Base-by-base conservation (phyloP, 2,329 filamentous ascomycete species). In the Exophiala phaeomuriformis region DNA sequence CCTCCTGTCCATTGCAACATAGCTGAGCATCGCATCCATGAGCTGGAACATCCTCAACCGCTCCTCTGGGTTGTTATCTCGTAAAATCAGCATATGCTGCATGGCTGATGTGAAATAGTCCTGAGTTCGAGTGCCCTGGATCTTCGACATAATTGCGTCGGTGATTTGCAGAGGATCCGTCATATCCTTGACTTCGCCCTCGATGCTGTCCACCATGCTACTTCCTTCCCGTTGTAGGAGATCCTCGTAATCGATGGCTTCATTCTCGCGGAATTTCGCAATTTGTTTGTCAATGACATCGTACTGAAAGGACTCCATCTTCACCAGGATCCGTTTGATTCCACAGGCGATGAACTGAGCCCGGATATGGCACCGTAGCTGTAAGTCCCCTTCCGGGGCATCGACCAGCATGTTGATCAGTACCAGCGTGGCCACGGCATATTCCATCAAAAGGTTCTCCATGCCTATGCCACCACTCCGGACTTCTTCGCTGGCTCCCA, bases 371-470 rank as follows among this genome's bases (percentile, higher is more conserved):
- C 94, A 88, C 67, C 93, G 83, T 60, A 97, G 75, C 71, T 95
- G 88, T 61, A 98, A 75, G 66, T 98, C 93, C 64, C 82, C 81
- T 66, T 94, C 87, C 0, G 90, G 86, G 2, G 90, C 88, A 71
- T 97, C 93, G 57, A 98, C 83, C 63, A 97, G 81, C 85, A 94
- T 95, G 73, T 97, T 98, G 76, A 97, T 83, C 66, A 98, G 78
- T 67, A 97, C 90, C 65, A 98, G 80, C 1, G 90, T 95, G 33
- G 91, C 88, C 46, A 97, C 88, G 37, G 90, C 91, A 67, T 98
- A 98, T 78, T 98, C 93, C 93, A 98, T 97, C 50, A 98, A 79
- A 65, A 96, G 77, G 71, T 97, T 97, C 78, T 98, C 93, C 85
- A 97, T 95, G 68, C 93, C 93, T 66, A 96, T 94, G 60, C 93